Conservation (phyloP, 805 yeast genomes). For the Ogataea paraovalis region DNA sequence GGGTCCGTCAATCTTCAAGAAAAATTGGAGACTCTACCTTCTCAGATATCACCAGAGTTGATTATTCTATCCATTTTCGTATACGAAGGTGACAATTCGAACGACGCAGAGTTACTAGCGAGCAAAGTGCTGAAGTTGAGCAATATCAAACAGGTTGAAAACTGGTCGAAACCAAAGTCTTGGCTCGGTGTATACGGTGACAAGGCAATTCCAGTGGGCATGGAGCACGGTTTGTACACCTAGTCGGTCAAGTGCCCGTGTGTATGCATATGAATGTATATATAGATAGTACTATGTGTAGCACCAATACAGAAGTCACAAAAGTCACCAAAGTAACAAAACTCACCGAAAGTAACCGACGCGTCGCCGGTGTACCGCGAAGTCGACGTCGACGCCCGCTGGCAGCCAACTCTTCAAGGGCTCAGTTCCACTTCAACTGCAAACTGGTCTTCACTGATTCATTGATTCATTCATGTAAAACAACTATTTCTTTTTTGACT, state of each 20-base stretch:
- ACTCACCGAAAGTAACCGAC: too few species aligned
- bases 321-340: too few species aligned
- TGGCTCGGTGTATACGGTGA: constrained; percentile 87
- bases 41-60: constrained; percentile 6
- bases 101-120: constrained; percentile 61
- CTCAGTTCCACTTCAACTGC: too few species aligned
- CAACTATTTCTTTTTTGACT: too few species aligned
- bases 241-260: constrained; percentile 2
- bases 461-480: too few species aligned
- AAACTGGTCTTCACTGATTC: too few species aligned
- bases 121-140: constrained; percentile 28
- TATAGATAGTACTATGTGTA: too few species aligned
- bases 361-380: too few species aligned
- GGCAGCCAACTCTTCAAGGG: too few species aligned
- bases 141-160: neutral
- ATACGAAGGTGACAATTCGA: constrained; percentile 86
- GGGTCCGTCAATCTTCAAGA: neutral
- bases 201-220: constrained; percentile 57
- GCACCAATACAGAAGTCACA: too few species aligned
- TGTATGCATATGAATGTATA: neutral
- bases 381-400: too few species aligned
- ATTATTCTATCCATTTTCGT: constrained; percentile 43
- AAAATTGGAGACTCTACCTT: neutral
- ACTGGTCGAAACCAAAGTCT: constrained; percentile 60
- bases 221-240: constrained; percentile 73